Percentiles rank a stretch among this genome's conserved stretches.
Evolutionary conservation across 192 early-diverging fungal species (phyloP).

Genomic region (Dissophora ornata): DNA sequence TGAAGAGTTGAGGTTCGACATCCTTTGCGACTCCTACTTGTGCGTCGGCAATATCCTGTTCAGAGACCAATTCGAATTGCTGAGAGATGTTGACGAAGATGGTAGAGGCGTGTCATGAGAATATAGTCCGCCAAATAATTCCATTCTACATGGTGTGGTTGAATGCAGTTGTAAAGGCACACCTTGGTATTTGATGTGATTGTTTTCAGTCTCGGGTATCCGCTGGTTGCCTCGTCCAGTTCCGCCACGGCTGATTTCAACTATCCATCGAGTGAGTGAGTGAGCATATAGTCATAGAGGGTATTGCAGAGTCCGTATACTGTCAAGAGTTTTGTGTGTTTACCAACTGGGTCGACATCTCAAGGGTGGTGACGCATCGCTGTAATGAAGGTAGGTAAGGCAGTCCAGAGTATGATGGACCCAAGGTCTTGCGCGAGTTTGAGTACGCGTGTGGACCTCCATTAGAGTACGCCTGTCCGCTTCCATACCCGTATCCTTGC

Average conservation of each 20-base stretch:
- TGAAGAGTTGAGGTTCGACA: conserved; percentile 15
- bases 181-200: conserved; percentile 47
- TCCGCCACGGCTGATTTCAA: conserved; percentile 21
- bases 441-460: background rate
- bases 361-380: conserved; percentile 38
- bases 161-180: background rate
- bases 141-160: background rate
- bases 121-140: too few species aligned
- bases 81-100: background rate
- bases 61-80: conserved; percentile 42
- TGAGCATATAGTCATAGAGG: too few species aligned
- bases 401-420: background rate
- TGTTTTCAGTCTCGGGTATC: conserved; percentile 39
- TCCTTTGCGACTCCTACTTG: conserved; percentile 26
- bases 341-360: conserved; percentile 38
- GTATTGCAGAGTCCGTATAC: too few species aligned
- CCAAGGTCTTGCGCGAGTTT: conserved; percentile 2
- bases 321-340: too few species aligned
- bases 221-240: conserved; percentile 41
- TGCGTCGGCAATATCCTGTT: conserved; percentile 33
- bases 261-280: too few species aligned
- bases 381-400: conserved; percentile 33
- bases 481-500: conserved; percentile 1
- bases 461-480: background rate
- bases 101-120: background rate